phyloP scores from a whole-genome alignment of 1,139 yeast species.

The Hemisphaericaspora xylofermentans region DNA sequence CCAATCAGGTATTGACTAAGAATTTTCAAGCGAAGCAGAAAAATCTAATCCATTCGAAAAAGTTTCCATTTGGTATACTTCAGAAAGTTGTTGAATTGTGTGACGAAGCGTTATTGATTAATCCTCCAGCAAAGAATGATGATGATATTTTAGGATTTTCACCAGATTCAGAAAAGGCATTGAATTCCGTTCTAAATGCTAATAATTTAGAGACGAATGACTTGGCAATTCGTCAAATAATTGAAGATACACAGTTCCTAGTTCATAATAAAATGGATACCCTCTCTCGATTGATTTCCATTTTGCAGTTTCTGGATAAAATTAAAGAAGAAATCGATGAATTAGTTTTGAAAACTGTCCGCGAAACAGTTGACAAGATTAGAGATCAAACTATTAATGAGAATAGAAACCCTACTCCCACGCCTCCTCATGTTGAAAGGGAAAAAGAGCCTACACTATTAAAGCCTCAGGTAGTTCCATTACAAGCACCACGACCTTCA shows the following conservation, averaged over 20 bases:
- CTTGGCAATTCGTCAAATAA: slow-evolving; percentile 59
- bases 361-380: slow-evolving; percentile 58
- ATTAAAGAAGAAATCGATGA: slow-evolving; percentile 80
- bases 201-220: slow-evolving; percentile 48
- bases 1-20: slow-evolving; percentile 25
- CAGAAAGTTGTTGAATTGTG: slow-evolving; percentile 66
- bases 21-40: slow-evolving; percentile 27
- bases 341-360: slow-evolving; percentile 64
- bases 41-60: slow-evolving; percentile 28
- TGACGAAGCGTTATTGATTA: slow-evolving; percentile 73
- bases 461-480: background rate
- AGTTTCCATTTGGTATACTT: slow-evolving; percentile 67
- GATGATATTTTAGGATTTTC: slow-evolving; percentile 45
- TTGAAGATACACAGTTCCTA: slow-evolving; percentile 65
- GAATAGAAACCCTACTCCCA: slow-evolving; percentile 1
- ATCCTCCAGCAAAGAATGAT: slow-evolving; percentile 51
- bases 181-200: slow-evolving; percentile 47
- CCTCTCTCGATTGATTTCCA: slow-evolving; percentile 72
- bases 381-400: slow-evolving; percentile 34
- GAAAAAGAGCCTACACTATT: background rate
- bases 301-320: slow-evolving; percentile 75
- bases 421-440: background rate
- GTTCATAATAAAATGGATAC: slow-evolving; percentile 71
- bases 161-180: slow-evolving; percentile 70
- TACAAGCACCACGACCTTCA: slow-evolving; percentile 36